A percentile compares a stretch with the other conserved stretches of the same genome.
phyloP scores from a whole-genome alignment of 1,284 basidiomycete species.

The Apiotrichum montevideense region DNA sequence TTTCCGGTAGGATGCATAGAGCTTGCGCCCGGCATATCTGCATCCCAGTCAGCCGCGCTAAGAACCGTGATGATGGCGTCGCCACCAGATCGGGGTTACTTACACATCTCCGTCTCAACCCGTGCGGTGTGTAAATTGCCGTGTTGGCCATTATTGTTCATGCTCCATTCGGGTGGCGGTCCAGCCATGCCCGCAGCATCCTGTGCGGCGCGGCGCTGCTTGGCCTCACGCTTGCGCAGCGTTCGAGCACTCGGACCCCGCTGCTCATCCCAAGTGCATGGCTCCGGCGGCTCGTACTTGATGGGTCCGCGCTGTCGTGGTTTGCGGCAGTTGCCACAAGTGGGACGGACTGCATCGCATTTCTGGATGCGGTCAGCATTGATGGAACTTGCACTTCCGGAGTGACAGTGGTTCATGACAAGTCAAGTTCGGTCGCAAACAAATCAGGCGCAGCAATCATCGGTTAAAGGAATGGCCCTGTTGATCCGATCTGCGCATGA shows the following conservation, averaged over 20 bases:
- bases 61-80: no score
- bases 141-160: neutral
- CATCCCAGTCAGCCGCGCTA: no score
- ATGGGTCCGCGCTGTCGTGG: constrained; percentile 27
- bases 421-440: no score
- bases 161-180: neutral
- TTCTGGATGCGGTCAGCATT: constrained; percentile 21
- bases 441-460: no score
- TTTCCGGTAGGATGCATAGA: neutral
- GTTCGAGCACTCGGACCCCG: constrained; percentile 29
- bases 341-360: constrained; percentile 39
- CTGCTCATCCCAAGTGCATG: constrained; percentile 39
- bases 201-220: constrained; percentile 2
- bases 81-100: no score
- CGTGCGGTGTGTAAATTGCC: neutral
- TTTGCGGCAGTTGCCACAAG: constrained; percentile 37
- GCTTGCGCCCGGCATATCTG: neutral
- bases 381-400: neutral
- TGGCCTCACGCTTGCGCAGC: constrained; percentile 25
- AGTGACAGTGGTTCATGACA: neutral
- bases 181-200: neutral
- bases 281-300: constrained; percentile 19
- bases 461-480: no score
- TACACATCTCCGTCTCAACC: no score
- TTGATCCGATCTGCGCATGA: no score